A percentile compares a stretch with the other conserved stretches of the same genome.
phyloP scores from a whole-genome alignment of 2,329 filamentous ascomycete species.

The Triangularia setosa region DNA sequence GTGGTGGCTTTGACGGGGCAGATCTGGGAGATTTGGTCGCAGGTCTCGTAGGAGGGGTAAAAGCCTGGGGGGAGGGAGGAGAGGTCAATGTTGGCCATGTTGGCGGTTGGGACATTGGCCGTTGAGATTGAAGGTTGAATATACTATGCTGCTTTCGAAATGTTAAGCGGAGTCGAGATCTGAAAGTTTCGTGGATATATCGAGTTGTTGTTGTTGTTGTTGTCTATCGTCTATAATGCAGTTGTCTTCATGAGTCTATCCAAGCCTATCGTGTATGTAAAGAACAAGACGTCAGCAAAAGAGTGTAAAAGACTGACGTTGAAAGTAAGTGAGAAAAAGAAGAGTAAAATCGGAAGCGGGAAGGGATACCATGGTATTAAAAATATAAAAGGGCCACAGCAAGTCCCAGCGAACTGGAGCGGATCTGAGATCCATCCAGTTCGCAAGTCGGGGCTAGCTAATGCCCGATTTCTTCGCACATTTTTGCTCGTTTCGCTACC shows the following conservation, averaged over 20 bases:
- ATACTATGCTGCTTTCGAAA: neutral
- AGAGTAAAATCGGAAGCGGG: neutral
- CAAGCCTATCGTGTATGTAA: neutral
- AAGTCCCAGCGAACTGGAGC: neutral
- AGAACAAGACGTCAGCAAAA: neutral
- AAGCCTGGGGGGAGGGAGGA: constrained; percentile 13
- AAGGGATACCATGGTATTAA: neutral
- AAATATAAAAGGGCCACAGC: neutral
- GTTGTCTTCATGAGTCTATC: neutral
- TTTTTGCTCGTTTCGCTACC: neutral
- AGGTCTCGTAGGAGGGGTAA: constrained; percentile 27
- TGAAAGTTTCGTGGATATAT: neutral
- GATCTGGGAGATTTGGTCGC: constrained; percentile 35
- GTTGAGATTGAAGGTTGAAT: neutral
- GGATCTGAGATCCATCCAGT: neutral
- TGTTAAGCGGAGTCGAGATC: neutral
- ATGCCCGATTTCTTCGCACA: neutral
- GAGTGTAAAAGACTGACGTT: neutral
- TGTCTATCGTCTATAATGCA: neutral
- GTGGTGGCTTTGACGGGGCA: constrained; percentile 52
- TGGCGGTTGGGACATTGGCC: constrained; percentile 15
- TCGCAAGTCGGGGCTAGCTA: neutral
- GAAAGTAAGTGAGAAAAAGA: neutral
- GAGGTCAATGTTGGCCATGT: constrained; percentile 36
- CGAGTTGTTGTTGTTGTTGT: neutral